A percentile compares a stretch with the other conserved stretches of the same genome.
phyloP scores from a whole-genome alignment of 1,139 yeast genomes.

The Hemisphaericaspora subhashii region DNA sequence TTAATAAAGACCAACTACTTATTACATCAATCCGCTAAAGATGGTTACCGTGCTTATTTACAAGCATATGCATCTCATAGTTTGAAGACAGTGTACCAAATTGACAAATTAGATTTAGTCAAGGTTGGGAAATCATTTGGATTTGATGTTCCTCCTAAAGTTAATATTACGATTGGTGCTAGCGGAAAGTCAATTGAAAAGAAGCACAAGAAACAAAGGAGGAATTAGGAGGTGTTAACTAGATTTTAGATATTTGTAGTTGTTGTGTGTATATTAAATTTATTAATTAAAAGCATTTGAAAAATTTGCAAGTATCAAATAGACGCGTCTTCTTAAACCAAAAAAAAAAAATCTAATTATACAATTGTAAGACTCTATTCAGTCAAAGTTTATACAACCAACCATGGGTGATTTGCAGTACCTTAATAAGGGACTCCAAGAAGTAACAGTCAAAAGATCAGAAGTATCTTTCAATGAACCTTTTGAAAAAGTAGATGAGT shows the following conservation, averaged over 20 bases:
- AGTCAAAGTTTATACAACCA: not conserved
- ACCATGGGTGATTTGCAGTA: not conserved
- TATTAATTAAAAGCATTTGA: no score
- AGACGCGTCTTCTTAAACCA: not conserved
- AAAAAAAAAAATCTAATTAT: not conserved
- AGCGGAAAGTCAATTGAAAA: slow-evolving; percentile 67
- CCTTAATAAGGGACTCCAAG: not conserved
- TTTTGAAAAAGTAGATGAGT: slow-evolving; percentile 13
- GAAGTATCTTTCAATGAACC: not conserved
- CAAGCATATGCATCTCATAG: slow-evolving; percentile 98
- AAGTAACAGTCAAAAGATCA: not conserved
- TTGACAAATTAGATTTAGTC: slow-evolving; percentile 88
- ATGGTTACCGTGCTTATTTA: slow-evolving; percentile 92
- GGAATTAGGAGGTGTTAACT: slow-evolving; percentile 22
- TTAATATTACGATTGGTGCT: slow-evolving; percentile 91
- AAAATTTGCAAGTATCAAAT: not conserved
- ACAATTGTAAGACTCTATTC: not conserved
- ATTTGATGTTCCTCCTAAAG: slow-evolving; percentile 94
- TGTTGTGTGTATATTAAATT: no score
- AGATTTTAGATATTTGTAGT: no score
- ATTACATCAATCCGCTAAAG: slow-evolving; percentile 94
- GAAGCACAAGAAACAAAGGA: slow-evolving; percentile 51
- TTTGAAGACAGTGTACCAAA: slow-evolving; percentile 91
- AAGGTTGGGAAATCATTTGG: slow-evolving; percentile 97
- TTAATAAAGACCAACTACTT: slow-evolving; percentile 89